phyloP scores from a whole-genome alignment of 257 asterid species.

The Solanum lignicaule region DNA sequence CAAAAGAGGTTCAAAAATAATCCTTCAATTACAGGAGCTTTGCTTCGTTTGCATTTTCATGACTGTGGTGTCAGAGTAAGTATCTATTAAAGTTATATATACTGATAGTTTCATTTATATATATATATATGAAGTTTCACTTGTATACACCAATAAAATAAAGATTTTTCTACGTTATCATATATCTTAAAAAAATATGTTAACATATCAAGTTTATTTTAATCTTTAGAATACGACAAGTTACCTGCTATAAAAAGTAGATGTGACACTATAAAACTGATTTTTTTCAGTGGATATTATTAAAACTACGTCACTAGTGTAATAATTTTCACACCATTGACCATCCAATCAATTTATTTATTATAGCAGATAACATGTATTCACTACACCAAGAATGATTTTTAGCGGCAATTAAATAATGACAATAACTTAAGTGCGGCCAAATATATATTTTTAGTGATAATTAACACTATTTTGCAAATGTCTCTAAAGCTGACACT shows the following conservation, averaged over 20 bases:
- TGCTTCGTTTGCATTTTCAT: constrained; percentile 82
- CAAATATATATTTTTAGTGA: no score
- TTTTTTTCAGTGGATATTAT: no score
- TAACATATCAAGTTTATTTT: neutral
- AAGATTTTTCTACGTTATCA: neutral
- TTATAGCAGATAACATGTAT: no score
- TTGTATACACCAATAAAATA: neutral
- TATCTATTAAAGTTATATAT: neutral
- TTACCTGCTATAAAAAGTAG: no score
- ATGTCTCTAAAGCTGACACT: no score
- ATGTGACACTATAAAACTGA: no score
- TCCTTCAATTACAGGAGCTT: constrained; percentile 55
- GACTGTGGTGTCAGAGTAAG: constrained; percentile 68
- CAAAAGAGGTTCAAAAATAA: constrained; percentile 30
- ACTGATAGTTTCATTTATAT: neutral
- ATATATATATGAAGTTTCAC: neutral
- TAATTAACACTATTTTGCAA: no score
- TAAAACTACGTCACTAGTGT: no score
- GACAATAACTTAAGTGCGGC: no score
- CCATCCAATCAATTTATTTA: neutral
- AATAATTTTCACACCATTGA: neutral
- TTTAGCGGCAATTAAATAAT: no score
- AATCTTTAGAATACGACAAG: no score
- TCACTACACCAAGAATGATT: no score
- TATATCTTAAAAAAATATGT: neutral